Evolutionary conservation across 805 yeast genomes (phyloP).

Genomic region (Saccharomyces cerevisiae): DNA sequence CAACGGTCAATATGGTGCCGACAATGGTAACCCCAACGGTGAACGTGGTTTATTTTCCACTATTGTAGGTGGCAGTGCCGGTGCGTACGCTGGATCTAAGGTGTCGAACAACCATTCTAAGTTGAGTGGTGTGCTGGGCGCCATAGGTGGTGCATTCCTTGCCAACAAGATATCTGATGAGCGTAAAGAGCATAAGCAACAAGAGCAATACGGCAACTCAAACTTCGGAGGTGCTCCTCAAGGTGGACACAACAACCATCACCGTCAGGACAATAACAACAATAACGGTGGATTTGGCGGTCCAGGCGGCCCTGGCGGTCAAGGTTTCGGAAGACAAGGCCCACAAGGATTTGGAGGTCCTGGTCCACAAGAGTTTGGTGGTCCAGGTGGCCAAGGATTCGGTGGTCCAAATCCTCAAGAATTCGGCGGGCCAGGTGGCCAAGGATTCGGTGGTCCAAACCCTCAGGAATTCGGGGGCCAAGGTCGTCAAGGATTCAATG

Average conservation of each 20-base stretch:
- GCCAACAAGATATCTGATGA: constrained; percentile 44
- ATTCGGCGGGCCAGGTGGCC: constrained; percentile 2
- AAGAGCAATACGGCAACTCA: constrained; percentile 3
- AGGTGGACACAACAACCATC: background rate
- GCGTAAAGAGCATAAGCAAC: constrained; percentile 23
- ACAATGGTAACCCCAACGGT: constrained; percentile 13
- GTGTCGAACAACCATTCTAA: constrained; percentile 22
- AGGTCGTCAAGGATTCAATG: constrained; percentile 3
- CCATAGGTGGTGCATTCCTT: constrained; percentile 45
- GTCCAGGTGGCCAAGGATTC: constrained; percentile 9
- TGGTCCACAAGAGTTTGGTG: constrained; percentile 2
- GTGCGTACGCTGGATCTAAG: constrained; percentile 45
- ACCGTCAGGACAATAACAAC: constrained; percentile 5
- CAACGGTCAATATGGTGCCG: background rate
- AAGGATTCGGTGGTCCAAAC: background rate
- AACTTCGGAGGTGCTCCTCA: constrained; percentile 7
- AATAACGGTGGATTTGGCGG: constrained; percentile 4
- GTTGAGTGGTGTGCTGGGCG: constrained; percentile 44
- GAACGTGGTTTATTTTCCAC: constrained; percentile 25
- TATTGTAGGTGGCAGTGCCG: constrained; percentile 41
- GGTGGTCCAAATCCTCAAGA: constrained; percentile 10
- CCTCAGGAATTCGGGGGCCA: background rate
- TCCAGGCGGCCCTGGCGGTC: constrained; percentile 13
- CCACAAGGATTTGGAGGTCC: background rate
- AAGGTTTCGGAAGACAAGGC: background rate